phyloP scores from a whole-genome alignment of 331 rosid species.

The Malus hybrid region DNA sequence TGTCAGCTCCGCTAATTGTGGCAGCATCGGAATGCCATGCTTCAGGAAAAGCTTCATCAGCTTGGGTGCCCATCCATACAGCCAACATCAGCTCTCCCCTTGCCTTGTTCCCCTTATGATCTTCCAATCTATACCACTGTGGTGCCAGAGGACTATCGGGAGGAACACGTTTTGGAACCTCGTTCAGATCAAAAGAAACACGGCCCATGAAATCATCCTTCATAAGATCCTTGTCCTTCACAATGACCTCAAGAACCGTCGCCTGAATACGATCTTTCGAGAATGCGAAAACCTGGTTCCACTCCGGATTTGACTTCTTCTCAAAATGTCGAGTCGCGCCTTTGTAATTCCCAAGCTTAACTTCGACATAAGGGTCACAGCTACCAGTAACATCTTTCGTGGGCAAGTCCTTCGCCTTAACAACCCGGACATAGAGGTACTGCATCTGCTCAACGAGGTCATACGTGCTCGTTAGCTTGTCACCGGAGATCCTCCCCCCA shows the following conservation, averaged over 20 bases:
- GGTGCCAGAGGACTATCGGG: slow-evolving; percentile 96
- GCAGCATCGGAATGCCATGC: slow-evolving; percentile 99
- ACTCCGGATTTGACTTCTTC: slow-evolving; percentile 88
- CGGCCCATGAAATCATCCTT: slow-evolving; percentile 91
- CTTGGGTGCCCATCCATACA: slow-evolving; percentile 99
- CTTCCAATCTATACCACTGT: slow-evolving; percentile 95
- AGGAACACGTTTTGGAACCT: slow-evolving; percentile 88
- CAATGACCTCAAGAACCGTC: slow-evolving; percentile 71
- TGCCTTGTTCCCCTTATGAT: slow-evolving; percentile 55
- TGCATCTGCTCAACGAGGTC: slow-evolving; percentile 99
- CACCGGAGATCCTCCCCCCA: slow-evolving; percentile 88
- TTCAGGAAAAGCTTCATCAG: slow-evolving; percentile 97
- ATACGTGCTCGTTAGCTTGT: slow-evolving; percentile 87
- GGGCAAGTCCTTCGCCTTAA: slow-evolving; percentile 85
- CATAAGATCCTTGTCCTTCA: slow-evolving; percentile 84
- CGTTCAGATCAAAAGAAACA: slow-evolving; percentile 70
- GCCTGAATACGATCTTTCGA: slow-evolving; percentile 89
- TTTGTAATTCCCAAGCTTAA: slow-evolving; percentile 86
- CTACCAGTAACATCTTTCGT: slow-evolving; percentile 82
- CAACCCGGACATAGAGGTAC: slow-evolving; percentile 92
- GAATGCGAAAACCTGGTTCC: slow-evolving; percentile 94
- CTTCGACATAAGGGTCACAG: slow-evolving; percentile 90
- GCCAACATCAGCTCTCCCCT: slow-evolving; percentile 95
- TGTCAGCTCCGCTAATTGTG: slow-evolving; percentile 72
- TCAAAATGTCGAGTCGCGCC: slow-evolving; percentile 93